Conservation (phyloP, 73 alveolate genomes). For the Symbiodinium pilosum region DNA sequence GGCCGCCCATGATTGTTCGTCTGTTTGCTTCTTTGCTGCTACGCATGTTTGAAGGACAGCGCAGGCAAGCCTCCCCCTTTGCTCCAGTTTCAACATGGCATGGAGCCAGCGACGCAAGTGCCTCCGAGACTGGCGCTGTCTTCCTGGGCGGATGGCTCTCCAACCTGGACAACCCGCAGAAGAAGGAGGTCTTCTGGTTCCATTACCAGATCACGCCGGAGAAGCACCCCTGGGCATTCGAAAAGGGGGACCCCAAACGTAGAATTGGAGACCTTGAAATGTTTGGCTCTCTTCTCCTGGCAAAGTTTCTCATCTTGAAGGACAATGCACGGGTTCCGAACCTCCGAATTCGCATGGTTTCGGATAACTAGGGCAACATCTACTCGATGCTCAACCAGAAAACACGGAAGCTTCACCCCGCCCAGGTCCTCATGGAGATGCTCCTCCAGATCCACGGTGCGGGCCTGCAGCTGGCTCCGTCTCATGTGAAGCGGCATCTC, state of each 20-base stretch:
- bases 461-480: background rate
- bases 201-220: background rate
- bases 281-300: no score
- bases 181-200: background rate
- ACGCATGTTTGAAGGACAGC: background rate
- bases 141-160: conserved; percentile 39
- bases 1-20: background rate
- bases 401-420: background rate
- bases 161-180: background rate
- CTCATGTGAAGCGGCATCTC: background rate
- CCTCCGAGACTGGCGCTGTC: background rate
- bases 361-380: background rate
- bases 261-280: background rate
- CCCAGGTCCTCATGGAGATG: background rate
- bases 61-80: background rate
- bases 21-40: background rate
- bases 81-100: background rate
- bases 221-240: background rate
- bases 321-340: no score
- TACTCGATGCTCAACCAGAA: background rate
- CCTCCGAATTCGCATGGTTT: background rate
- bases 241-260: background rate
- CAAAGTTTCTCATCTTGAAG: no score
- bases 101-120: conserved; percentile 37
- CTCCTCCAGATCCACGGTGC: background rate